Conservation (phyloP, 2,329 filamentous ascomycete genomes). For the Pestalotiopsis sp. region DNA sequence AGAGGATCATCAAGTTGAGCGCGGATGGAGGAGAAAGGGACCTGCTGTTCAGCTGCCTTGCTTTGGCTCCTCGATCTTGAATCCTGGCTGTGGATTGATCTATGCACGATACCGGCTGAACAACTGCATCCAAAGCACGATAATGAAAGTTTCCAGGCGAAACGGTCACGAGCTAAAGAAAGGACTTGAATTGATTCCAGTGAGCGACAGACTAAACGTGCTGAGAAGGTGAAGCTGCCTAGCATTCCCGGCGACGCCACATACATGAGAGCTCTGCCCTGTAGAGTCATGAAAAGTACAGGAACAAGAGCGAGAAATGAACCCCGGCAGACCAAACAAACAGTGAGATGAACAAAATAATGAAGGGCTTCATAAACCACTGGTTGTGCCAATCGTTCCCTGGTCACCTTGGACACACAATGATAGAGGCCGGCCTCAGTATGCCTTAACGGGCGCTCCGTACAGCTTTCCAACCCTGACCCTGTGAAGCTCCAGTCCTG, state of each 20-base stretch:
- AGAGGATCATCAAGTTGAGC: slow-evolving; percentile 42
- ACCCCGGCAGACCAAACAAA: not conserved
- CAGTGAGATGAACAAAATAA: not conserved
- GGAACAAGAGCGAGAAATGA: not conserved
- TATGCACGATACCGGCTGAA: not conserved
- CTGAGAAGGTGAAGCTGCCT: not conserved
- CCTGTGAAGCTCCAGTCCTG: not conserved
- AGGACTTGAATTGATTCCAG: not conserved
- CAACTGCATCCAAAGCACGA: not conserved
- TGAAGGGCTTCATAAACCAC: not conserved
- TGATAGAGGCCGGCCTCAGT: not conserved
- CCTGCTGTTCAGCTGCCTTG: slow-evolving; percentile 40
- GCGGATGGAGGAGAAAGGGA: slow-evolving; percentile 31
- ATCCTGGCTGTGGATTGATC: not conserved
- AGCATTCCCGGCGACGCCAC: not conserved
- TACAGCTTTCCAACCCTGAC: slow-evolving; percentile 3
- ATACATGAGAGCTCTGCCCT: not conserved
- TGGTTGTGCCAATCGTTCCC: not conserved
- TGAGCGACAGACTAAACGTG: not conserved
- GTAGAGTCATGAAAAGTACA: not conserved
- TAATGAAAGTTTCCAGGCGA: not conserved
- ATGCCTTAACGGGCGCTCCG: not conserved
- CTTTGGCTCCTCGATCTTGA: slow-evolving; percentile 31
- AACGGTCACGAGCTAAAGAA: not conserved
- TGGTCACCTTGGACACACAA: not conserved